phyloP scores from a whole-genome alignment of 441 rosid genomes.

The Capsella rubella region DNA sequence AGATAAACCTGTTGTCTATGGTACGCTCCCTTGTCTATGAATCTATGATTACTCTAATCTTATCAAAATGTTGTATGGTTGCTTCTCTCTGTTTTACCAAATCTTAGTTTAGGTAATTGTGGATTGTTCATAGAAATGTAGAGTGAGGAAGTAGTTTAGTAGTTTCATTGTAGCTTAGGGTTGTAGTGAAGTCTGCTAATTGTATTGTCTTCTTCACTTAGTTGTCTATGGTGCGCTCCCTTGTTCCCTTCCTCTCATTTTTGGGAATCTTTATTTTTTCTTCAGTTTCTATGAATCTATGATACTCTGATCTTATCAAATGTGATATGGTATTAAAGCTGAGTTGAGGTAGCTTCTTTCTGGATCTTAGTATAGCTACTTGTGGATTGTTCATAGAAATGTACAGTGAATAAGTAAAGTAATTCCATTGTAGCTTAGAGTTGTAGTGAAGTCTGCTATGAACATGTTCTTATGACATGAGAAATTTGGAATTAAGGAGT shows the following conservation, averaged over 20 bases:
- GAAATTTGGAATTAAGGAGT: neutral
- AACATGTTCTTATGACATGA: conserved; percentile 1
- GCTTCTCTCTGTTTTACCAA: neutral
- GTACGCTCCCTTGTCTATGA: neutral
- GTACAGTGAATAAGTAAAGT: neutral
- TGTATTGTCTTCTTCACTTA: neutral
- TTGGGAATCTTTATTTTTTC: too few relatives aligned
- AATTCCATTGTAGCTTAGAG: neutral
- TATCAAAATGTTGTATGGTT: neutral
- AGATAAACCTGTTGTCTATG: too few relatives aligned
- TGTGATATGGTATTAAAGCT: neutral
- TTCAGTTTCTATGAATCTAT: neutral
- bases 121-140: neutral
- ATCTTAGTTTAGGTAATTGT: neutral
- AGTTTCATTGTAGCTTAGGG: neutral
- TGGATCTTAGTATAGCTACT: neutral
- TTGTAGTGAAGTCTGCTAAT: neutral
- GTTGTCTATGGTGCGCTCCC: too few relatives aligned
- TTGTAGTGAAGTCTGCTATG: neutral
- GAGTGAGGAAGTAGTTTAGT: neutral
- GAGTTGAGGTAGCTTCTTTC: neutral
- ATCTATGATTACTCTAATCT: neutral
- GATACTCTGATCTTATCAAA: neutral
- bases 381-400: neutral
- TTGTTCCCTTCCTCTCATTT: too few relatives aligned